Conservation (phyloP, 176 grass and related monocot genomes). For the Pharus latifolius region DNA sequence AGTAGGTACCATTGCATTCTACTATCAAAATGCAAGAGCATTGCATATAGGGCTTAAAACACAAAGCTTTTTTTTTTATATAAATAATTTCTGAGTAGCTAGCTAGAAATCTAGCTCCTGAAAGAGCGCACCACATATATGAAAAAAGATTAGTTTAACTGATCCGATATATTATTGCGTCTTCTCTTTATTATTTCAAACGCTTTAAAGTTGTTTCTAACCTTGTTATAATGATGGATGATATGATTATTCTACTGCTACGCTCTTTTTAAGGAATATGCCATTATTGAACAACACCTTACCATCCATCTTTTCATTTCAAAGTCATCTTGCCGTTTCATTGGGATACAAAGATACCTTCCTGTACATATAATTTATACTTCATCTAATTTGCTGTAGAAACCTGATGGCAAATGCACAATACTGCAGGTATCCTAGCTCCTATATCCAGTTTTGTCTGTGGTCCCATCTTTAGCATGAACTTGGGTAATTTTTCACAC, state of each 20-base stretch:
- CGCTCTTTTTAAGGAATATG: conserved; percentile 25
- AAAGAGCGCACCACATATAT: too few relatives aligned
- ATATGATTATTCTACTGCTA: conserved; percentile 20
- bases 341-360: conserved; percentile 20
- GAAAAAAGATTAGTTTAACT: not conserved
- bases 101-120: too few relatives aligned
- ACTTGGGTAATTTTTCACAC: not conserved
- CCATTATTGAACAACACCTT: conserved; percentile 39
- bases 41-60: too few relatives aligned
- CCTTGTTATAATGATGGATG: conserved; percentile 23
- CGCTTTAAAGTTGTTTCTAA: conserved; percentile 9
- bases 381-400: too few relatives aligned
- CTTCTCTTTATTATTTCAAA: not conserved
- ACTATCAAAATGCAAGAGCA: too few relatives aligned
- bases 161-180: not conserved
- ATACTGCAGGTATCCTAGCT: too few relatives aligned
- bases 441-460: not conserved
- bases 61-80: too few relatives aligned
- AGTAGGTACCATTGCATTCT: too few relatives aligned
- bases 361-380: not conserved
- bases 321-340: conserved; percentile 33
- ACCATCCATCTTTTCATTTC: conserved; percentile 15
- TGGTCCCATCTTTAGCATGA: not conserved
- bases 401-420: too few relatives aligned
- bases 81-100: too few relatives aligned